Conservation (phyloP, 2,329 filamentous ascomycete genomes). For the Aspergillus sp. region DNA sequence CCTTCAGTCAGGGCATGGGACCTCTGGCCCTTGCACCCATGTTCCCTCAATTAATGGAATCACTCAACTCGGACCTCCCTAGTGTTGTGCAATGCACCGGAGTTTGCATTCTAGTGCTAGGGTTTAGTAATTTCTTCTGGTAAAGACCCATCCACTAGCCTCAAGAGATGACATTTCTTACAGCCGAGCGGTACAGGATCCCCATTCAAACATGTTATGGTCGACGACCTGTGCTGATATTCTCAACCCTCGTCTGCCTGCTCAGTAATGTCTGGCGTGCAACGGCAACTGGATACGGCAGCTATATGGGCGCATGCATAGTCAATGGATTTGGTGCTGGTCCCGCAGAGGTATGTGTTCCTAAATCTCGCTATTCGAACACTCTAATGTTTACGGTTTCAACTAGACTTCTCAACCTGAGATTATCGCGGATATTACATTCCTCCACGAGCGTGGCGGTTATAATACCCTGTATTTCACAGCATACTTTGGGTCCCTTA, state of each 20-base stretch:
- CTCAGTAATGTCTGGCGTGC: conserved; percentile 60
- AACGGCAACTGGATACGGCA: conserved; percentile 56
- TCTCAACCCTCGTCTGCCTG: conserved; percentile 55
- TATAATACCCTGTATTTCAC: conserved; percentile 64
- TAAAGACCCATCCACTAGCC: conserved; percentile 17
- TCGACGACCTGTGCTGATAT: conserved; percentile 54
- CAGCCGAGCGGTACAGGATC: conserved; percentile 41
- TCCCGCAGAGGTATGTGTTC: conserved; percentile 49
- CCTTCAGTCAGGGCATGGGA: conserved; percentile 55
- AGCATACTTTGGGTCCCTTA: conserved; percentile 62
- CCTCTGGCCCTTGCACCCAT: conserved; percentile 58
- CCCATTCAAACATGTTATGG: conserved; percentile 57
- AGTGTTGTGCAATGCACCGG: conserved; percentile 59
- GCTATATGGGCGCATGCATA: conserved; percentile 65
- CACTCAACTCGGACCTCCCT: conserved; percentile 54
- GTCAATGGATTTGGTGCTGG: conserved; percentile 64
- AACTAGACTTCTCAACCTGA: conserved; percentile 55
- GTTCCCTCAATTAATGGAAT: conserved; percentile 59
- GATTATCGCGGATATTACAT: conserved; percentile 65
- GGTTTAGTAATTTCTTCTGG: conserved; percentile 63
- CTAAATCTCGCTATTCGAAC: too few relatives aligned
- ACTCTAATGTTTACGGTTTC: too few relatives aligned
- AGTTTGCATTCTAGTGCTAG: conserved; percentile 57
- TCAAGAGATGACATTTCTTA: neutral
- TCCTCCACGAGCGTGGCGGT: conserved; percentile 63